phyloP scores from a whole-genome alignment of 371 early-diverging fungal species.

The Haplosporangium sp. region DNA sequence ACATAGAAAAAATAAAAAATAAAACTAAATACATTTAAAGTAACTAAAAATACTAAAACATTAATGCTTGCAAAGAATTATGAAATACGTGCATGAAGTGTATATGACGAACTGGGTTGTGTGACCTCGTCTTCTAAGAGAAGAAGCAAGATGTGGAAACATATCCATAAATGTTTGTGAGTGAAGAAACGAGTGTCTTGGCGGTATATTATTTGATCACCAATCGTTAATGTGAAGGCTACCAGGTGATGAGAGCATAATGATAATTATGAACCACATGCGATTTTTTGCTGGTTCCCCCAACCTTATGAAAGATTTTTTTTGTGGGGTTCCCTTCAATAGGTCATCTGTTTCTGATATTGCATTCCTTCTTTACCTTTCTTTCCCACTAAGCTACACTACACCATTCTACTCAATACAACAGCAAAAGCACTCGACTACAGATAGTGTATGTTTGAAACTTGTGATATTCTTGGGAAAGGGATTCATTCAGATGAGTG shows the following conservation, averaged over 20 bases:
- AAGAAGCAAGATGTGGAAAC: too few species aligned
- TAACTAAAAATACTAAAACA: too few species aligned
- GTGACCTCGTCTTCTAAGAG: too few species aligned
- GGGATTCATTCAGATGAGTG: constrained; percentile 11
- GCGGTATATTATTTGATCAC: too few species aligned
- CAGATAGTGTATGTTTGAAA: not conserved
- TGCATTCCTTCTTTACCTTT: not conserved
- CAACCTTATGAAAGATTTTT: constrained; percentile 11
- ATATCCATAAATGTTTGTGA: not conserved
- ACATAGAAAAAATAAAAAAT: not conserved
- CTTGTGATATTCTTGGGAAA: constrained; percentile 18
- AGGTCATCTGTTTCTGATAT: not conserved
- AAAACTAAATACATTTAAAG: not conserved
- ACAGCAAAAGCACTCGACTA: not conserved
- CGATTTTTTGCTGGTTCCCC: constrained; percentile 7
- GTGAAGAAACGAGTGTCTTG: too few species aligned
- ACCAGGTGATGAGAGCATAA: not conserved
- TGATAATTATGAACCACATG: not conserved
- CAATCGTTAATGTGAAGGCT: not conserved
- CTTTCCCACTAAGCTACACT: not conserved
- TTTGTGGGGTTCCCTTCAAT: constrained; percentile 5
- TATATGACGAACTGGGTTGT: too few species aligned
- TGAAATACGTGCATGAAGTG: too few species aligned
- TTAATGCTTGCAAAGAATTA: too few species aligned
- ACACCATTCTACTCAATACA: not conserved